Base-by-base conservation (phyloP, 1,284 basidiomycete species). In the Blastosporella zonata region DNA sequence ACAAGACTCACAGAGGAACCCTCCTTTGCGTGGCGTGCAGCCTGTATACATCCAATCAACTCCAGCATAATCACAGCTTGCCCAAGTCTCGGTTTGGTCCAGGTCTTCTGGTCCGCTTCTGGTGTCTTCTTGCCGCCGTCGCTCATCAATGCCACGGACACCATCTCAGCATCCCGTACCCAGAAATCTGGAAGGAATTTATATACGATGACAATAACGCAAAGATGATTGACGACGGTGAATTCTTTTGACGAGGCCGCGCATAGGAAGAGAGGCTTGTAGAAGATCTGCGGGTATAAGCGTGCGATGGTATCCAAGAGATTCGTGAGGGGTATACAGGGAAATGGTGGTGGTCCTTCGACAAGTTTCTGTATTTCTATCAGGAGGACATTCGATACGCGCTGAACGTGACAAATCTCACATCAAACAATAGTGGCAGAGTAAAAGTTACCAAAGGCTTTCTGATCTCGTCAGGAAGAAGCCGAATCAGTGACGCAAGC, bases 151-250 rank as follows among this genome's bases (percentile, higher is more conserved):
- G 84, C 86, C 3, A 90, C 77, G 2, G 81, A 71, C 50, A 90
- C 69, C 88, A 92, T 91, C 58, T 90, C 86, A 1, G 84, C 74
- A 63, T 90, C 83, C 17, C 79, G 74, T 2, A 73, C 76, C 87
- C 86, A 90, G 59, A 83, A 82, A 47, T 79, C 77, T 0, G 78
- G 72, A 9, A 89, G 63, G 55, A 79, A 76, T 10, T 68, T 71
- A 2, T 79, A 69, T 25, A 87, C 54, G 0, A 74, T 68, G 10
- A 68, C 66, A 23, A 90, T 63, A 0, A 76, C 67, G 39, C 77
- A 75, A 0, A 90, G 72, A 50, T 87, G 78, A 33, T 75, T 77
- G 3, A 77, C 66, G 2, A 89, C 71, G 0, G 77, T 74, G 12
- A 78, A 59, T 31, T 82, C 77, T 52, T 81, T 82, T 18, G 74